phyloP scores from a whole-genome alignment of 192 early-diverging fungal species.

The Coemansia furcata region DNA sequence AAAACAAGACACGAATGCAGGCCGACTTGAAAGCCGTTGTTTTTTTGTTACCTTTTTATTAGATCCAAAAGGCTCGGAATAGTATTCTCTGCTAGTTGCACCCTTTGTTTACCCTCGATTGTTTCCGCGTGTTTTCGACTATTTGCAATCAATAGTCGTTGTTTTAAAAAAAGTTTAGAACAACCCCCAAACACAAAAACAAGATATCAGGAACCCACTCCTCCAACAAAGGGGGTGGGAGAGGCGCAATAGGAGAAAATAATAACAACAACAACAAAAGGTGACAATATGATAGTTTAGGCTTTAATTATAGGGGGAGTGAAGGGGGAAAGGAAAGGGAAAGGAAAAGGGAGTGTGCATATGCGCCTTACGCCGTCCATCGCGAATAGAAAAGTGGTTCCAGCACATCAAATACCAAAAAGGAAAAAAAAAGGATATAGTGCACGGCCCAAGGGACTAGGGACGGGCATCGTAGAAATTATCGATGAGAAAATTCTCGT shows the following conservation, averaged over 20 bases:
- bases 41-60: neutral
- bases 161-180: neutral
- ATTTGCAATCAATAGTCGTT: neutral
- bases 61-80: neutral
- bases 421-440: too few species aligned
- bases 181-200: neutral
- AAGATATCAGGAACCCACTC: neutral
- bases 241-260: neutral
- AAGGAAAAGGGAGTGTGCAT: neutral
- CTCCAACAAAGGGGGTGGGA: neutral
- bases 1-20: neutral
- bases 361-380: too few species aligned
- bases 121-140: neutral
- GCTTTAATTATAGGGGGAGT: neutral
- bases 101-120: neutral
- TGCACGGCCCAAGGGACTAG: too few species aligned
- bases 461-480: too few species aligned
- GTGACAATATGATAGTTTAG: neutral
- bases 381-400: too few species aligned
- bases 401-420: too few species aligned
- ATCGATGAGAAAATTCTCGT: too few species aligned
- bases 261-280: constrained; percentile 1
- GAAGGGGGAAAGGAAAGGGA: neutral
- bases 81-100: neutral
- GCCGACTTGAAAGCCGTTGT: neutral